A percentile compares a stretch with the other conserved stretches of the same genome.
Evolutionary conservation across 495 filamentous ascomycete genomes (phyloP).

Genomic region (Glarea lozoyensis): DNA sequence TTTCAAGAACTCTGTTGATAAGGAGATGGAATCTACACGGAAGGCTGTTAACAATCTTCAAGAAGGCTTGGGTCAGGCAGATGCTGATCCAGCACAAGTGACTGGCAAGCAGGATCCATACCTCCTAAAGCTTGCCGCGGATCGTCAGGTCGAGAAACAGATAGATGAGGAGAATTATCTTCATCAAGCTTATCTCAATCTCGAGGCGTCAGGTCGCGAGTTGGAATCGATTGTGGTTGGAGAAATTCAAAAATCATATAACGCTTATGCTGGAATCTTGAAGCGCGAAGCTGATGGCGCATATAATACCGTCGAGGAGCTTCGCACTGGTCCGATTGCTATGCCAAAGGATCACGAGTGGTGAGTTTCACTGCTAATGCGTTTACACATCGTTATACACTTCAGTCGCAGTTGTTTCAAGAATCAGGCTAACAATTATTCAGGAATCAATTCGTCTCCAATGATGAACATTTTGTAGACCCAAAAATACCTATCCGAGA

Average conservation of each 20-base stretch:
- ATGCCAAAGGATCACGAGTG: slow-evolving; percentile 93
- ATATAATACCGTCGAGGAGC: slow-evolving; percentile 67
- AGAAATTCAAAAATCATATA: slow-evolving; percentile 96
- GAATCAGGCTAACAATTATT: no score
- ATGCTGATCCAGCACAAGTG: slow-evolving; percentile 63
- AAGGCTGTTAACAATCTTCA: slow-evolving; percentile 68
- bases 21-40: slow-evolving; percentile 63
- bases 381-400: no score
- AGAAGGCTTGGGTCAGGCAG: slow-evolving; percentile 67
- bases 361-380: slow-evolving; percentile 24
- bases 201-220: slow-evolving; percentile 90
- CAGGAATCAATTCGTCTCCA: slow-evolving; percentile 60
- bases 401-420: no score
- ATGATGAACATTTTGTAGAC: slow-evolving; percentile 82
- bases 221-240: slow-evolving; percentile 91
- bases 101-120: slow-evolving; percentile 88
- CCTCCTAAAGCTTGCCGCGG: slow-evolving; percentile 72
- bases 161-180: slow-evolving; percentile 97
- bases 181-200: slow-evolving; percentile 90
- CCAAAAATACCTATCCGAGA: slow-evolving; percentile 70
- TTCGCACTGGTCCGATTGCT: slow-evolving; percentile 73
- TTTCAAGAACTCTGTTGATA: slow-evolving; percentile 86
- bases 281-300: slow-evolving; percentile 81
- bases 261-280: slow-evolving; percentile 79
- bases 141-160: slow-evolving; percentile 82